Evolutionary conservation across 2,329 filamentous ascomycete species (phyloP), one percentile per base, ranked within the genome.

Genomic region (Fusarium succisae): DNA sequence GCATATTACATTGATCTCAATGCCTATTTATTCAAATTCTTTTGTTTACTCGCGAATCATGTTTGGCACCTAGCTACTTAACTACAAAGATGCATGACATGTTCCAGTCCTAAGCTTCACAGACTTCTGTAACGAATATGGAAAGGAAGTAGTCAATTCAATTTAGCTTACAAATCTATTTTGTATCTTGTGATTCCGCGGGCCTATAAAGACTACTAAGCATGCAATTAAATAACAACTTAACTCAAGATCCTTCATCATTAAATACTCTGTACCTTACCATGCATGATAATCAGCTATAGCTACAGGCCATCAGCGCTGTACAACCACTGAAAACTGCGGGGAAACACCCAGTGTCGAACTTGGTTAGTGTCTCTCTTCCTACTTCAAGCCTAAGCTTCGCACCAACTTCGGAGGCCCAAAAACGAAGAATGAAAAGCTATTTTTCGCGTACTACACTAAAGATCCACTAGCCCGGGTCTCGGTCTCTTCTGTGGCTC

Each of bases 141-240:
- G 1, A 44, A 5, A 18, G 1, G 15, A 44, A 44, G 10, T 2
- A 44, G 41, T 8, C 10, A 44, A 24, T 24, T 24, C n/a, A 11
- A 17, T 24, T 3, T n/a, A 43, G 14, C 14, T 17, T 43, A 11
- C 8, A 11, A 15, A 7, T 28, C 5, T 22, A 6, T 5, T 15
- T 4, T 22, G 0, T 11, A 0, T 10, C 8, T 15, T 47, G 2
- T 4, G 5, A 22, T 48, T 14, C 0, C 1, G 0, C 3, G 1
- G 13, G 9, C 5, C 9, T 6, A 30, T 47, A 3, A 15, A 0
- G 7, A 28, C 24, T 20, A 20, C 1, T 14, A 5, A 6, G 0
- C 6, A 28, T 28, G 24, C 8, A 20, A 47, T 22, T 20, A 9
- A 10, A 30, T 14, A 20, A 7, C 4, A 11, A 4, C 8, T 20